Base-by-base conservation (phyloP, 176 grass and related monocot species). In the Hsuehochloa calcarea region DNA sequence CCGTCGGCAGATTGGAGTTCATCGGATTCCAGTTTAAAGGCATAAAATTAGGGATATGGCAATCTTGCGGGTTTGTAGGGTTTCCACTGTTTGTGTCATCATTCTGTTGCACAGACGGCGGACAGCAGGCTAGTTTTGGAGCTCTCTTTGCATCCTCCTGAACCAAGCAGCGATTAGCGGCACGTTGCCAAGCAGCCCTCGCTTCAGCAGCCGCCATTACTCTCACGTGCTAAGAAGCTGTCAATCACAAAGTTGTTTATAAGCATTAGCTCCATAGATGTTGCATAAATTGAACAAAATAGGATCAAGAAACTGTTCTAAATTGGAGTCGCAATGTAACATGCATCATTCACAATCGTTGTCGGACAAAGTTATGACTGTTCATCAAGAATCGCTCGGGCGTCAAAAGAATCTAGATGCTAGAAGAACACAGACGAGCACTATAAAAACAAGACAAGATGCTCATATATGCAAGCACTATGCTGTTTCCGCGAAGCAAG, bases 61-160 rank as follows among this genome's bases (percentile, higher is more conserved):
- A 82, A 9, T 97, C 90, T n/a, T 92, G 86, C 0, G 77, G 75
- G 6, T 22, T 78, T 10, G 71, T 22, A 50, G 68, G 44, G 39
- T 31, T 85, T 56, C 72, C 88, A 85, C 29, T 43, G 66, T 66
- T 56, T 10, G 68, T 31, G 31, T 93, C 83, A 17, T 93, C 83
- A 17, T 88, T 61, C 63, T 79, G 84, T 26, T 89, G 77, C 27
- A 63, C 47, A 7, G 91, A 70, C 31, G 74, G 82, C 0, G 87
- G 72, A 23, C 92, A 91, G 55, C 91, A 93, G 12, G 90, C 84
- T 15, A 99, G 38, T 60, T 96, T 96, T 10, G 93, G 96, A 66
- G 93, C 93, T 66, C 96, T 81, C 84, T 99, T 99, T 31, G 93
- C 93, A 37, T 99, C 97, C 74, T 99, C 97, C 76, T 96, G 97